Evolutionary conservation across 257 asterid genomes (phyloP), one percentile per base, ranked within the genome.

Genomic region (Nicotiana tabacum): DNA sequence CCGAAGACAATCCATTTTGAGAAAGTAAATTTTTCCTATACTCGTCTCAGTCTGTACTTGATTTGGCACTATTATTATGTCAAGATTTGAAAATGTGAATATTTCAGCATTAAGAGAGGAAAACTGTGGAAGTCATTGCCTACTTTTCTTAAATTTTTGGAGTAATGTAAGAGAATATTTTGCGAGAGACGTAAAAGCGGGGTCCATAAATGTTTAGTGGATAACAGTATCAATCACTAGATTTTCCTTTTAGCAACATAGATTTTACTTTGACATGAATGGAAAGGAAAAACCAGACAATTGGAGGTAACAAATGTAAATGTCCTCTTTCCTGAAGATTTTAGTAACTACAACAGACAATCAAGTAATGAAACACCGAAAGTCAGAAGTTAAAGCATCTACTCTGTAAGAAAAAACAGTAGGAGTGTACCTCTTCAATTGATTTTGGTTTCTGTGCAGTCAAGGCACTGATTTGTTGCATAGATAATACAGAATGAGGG

Each of bases 401-500:
- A 81, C 80, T 21, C 7, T 72, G 60, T 13, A 46, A 72, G 79
- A 6, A 48, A 43, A 72, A 72, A 57, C 37, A 17, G 57, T 43
- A n/a, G 55, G 64, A 83, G 48, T 29, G 77, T 56, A 93, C 99
- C 99, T 93, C 92, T 87, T 92, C 92, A 77, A 86, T 85, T 33
- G 97, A 89, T 78, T 83, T 88, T 66, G 98, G 98, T 87, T 85
- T 90, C 85, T 89, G 83, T 79, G 84, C 80, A 80, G 93, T 89
- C 82, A 94, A 82, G 82, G 68, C 57, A 88, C 87, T 86, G 39
- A 96, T 91, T 85, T 93, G 99, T 83, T 93, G 98, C 17, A 98
- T 90, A 82, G 99, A 94, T 82, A 96, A 84, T 29, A 96, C 93
- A 6, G 98, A 93, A 84, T 94, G 97, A 77, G 99, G 98, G 84